Percentiles rank a stretch among this genome's conserved stretches.
phyloP scores from a whole-genome alignment of 768 basidiomycete species.

The Leccinum arenicola region DNA sequence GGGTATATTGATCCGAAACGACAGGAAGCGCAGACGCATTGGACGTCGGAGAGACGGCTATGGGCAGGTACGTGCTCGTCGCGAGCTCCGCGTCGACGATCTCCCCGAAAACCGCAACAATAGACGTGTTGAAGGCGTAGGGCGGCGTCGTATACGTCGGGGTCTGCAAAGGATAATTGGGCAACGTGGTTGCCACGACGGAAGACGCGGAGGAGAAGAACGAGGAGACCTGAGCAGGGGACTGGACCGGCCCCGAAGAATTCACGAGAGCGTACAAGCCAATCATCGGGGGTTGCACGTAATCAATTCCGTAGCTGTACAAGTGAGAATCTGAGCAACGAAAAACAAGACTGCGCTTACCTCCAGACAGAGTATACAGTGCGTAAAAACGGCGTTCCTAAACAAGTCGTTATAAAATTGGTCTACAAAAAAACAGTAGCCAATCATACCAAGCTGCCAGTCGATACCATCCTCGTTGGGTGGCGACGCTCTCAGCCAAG shows the following conservation, averaged over 20 bases:
- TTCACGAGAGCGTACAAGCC: slow-evolving; percentile 68
- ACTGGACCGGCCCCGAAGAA: slow-evolving; percentile 39
- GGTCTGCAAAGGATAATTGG: slow-evolving; percentile 66
- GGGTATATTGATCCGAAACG: slow-evolving; percentile 51
- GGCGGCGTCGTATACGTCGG: slow-evolving; percentile 61
- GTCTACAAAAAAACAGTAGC: background rate
- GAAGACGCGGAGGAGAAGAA: slow-evolving; percentile 61
- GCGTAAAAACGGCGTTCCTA: slow-evolving; percentile 64
- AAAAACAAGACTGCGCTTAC: slow-evolving; percentile 32
- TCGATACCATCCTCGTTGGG: slow-evolving; percentile 75
- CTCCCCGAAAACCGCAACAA: slow-evolving; percentile 51
- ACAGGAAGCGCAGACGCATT: slow-evolving; percentile 57
- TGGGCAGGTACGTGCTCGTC: slow-evolving; percentile 65
- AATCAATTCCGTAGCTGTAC: slow-evolving; percentile 68
- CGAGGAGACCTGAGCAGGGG: slow-evolving; percentile 42
- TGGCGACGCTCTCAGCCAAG: slow-evolving; percentile 68
- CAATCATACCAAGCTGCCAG: slow-evolving; percentile 70
- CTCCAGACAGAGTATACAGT: slow-evolving; percentile 81
- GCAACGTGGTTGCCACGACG: slow-evolving; percentile 64
- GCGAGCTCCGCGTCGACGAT: slow-evolving; percentile 62
- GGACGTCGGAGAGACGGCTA: slow-evolving; percentile 42
- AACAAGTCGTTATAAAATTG: background rate
- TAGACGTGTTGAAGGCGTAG: slow-evolving; percentile 69
- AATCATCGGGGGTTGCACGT: slow-evolving; percentile 71
- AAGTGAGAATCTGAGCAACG: slow-evolving; percentile 3